phyloP scores from a whole-genome alignment of 805 yeast species.

The Huiozyma naganishii region DNA sequence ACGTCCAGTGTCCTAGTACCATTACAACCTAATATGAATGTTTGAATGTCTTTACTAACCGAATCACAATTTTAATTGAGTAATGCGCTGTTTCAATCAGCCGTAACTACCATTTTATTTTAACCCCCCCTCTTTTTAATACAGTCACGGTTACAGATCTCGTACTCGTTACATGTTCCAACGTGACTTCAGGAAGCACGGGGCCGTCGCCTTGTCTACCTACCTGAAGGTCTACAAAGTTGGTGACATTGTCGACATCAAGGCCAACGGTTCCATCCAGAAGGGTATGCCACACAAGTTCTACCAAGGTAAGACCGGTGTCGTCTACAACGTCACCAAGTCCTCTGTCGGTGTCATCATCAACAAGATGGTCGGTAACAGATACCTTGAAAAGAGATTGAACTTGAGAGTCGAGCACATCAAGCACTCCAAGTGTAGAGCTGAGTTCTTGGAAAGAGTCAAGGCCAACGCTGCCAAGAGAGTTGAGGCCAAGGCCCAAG shows the following conservation, averaged over 20 bases:
- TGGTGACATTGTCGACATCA: conserved; percentile 98
- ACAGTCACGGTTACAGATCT: conserved; percentile 97
- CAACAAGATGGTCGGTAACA: conserved; percentile 97
- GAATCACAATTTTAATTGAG: too few relatives aligned
- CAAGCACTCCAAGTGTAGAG: conserved; percentile 99
- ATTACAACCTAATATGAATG: too few relatives aligned
- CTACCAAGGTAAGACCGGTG: conserved; percentile 99
- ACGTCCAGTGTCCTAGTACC: too few relatives aligned
- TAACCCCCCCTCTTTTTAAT: background rate
- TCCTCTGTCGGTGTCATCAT: conserved; percentile 95
- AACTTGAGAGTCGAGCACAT: conserved; percentile 98
- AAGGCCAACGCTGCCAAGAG: conserved; percentile 90
- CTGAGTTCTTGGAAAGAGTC: conserved; percentile 97
- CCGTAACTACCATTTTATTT: too few relatives aligned
- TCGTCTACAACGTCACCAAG: conserved; percentile 97
- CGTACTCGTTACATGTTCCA: conserved; percentile 99
- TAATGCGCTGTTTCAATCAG: too few relatives aligned
- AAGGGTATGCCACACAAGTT: conserved; percentile 99
- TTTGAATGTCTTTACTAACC: too few relatives aligned
- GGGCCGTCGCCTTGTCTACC: conserved; percentile 86
- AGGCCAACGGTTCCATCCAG: conserved; percentile 98
- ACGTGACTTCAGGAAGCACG: conserved; percentile 97
- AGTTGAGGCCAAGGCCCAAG: conserved; percentile 90
- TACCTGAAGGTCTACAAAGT: conserved; percentile 97
- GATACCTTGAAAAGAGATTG: conserved; percentile 97